phyloP scores from a whole-genome alignment of 345 rosid genomes.

The Acer saccharum region DNA sequence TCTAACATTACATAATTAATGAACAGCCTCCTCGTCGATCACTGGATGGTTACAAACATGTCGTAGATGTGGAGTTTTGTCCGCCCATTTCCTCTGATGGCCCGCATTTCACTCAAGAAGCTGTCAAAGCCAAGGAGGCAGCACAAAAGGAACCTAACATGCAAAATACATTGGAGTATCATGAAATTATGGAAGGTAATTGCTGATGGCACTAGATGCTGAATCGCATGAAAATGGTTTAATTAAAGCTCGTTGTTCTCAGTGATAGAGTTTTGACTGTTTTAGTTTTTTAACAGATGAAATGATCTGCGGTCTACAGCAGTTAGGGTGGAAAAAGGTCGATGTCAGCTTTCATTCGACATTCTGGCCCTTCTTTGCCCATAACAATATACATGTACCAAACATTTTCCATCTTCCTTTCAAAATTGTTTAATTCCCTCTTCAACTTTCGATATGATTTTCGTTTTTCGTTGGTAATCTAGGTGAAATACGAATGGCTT shows the following conservation, averaged over 20 bases:
- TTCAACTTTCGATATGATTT: not conserved
- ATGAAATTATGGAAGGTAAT: constrained; percentile 90
- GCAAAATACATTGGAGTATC: constrained; percentile 68
- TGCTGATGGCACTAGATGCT: not conserved
- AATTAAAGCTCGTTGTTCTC: not conserved
- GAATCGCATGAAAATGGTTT: not conserved
- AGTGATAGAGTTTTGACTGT: not conserved
- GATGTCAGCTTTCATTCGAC: constrained; percentile 97
- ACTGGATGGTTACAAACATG: constrained; percentile 93
- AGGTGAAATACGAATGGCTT: constrained; percentile 90
- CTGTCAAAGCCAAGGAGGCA: constrained; percentile 85
- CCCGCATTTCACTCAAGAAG: constrained; percentile 84
- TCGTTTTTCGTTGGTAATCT: constrained; percentile 6
- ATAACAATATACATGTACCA: constrained; percentile 85
- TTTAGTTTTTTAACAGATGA: constrained; percentile 61
- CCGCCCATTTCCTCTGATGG: constrained; percentile 85
- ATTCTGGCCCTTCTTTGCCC: constrained; percentile 93
- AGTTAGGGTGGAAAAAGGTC: constrained; percentile 89
- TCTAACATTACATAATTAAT: constrained; percentile 7
- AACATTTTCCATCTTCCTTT: constrained; percentile 11
- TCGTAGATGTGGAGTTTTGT: constrained; percentile 88
- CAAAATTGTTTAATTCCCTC: not conserved
- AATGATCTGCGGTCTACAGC: constrained; percentile 89
- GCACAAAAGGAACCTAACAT: constrained; percentile 74
- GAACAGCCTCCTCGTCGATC: constrained; percentile 82